phyloP scores from a whole-genome alignment of 1,139 yeast species.

The Suhomyces ambrosiae region DNA sequence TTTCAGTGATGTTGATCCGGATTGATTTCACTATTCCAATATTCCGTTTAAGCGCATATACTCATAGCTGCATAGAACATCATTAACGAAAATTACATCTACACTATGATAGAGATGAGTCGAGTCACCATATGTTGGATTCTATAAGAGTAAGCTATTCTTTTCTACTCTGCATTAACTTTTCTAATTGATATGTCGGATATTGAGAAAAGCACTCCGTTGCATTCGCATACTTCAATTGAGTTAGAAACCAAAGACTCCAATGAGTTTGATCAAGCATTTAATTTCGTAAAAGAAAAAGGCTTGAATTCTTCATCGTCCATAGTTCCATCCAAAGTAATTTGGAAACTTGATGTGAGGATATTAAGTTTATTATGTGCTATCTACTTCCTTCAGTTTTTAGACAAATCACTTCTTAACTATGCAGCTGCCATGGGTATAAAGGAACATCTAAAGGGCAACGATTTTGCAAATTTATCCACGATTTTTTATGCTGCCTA shows the following conservation, averaged over 20 bases:
- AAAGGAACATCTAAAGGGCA: conserved; percentile 35
- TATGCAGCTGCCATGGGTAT: conserved; percentile 58
- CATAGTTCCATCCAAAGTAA: conserved; percentile 1
- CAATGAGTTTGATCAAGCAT: conserved; percentile 13
- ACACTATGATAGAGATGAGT: background rate
- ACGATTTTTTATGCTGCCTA: conserved; percentile 49
- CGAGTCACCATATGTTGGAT: no score
- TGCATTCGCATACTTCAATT: background rate
- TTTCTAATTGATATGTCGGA: no score
- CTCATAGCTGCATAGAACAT: conserved; percentile 4
- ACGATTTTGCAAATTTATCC: conserved; percentile 45
- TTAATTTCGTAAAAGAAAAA: conserved; percentile 8
- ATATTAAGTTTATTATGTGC: conserved; percentile 39
- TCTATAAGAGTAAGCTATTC: no score
- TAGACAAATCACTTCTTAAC: conserved; percentile 47
- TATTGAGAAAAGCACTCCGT: conserved; percentile 1
- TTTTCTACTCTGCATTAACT: no score
- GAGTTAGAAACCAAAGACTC: conserved; percentile 1
- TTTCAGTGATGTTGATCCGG: no score
- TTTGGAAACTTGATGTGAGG: conserved; percentile 30
- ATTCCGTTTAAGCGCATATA: conserved; percentile 1
- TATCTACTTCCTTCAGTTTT: conserved; percentile 46
- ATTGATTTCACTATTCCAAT: no score
- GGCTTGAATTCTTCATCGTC: conserved; percentile 1
- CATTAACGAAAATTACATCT: background rate